A percentile compares a stretch with the other conserved stretches of the same genome.
Evolutionary conservation across 768 basidiomycete genomes (phyloP).

Genomic region (Mycena belliarum): DNA sequence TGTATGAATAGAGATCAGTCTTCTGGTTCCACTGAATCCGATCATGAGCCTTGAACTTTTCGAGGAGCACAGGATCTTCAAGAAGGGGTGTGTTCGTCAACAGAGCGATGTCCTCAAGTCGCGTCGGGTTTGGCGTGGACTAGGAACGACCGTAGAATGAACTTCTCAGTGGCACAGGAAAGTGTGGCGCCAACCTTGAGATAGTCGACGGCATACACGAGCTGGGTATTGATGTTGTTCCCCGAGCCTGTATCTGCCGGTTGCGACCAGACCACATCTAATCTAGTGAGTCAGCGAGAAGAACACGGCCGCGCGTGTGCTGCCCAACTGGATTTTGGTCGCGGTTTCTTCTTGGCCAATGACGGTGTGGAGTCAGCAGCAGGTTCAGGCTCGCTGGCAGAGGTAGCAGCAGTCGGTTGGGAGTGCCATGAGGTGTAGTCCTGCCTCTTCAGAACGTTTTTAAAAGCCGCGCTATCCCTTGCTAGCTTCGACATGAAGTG

Average conservation of each 20-base stretch:
- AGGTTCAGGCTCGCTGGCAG: slow-evolving; percentile 23
- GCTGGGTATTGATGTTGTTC: slow-evolving; percentile 81
- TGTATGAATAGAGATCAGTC: slow-evolving; percentile 85
- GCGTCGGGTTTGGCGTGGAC: slow-evolving; percentile 78
- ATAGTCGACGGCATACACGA: slow-evolving; percentile 81
- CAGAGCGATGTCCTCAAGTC: slow-evolving; percentile 85
- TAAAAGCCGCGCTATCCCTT: slow-evolving; percentile 74
- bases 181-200: slow-evolving; percentile 58
- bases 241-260: slow-evolving; percentile 85
- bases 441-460: slow-evolving; percentile 60
- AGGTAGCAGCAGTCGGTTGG: slow-evolving; percentile 42
- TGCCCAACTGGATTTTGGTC: slow-evolving; percentile 65
- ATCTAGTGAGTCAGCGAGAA: slow-evolving; percentile 16
- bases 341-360: slow-evolving; percentile 54
- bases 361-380: slow-evolving; percentile 32
- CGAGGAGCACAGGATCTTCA: slow-evolving; percentile 66
- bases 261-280: slow-evolving; percentile 83
- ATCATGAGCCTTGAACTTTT: slow-evolving; percentile 83
- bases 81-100: slow-evolving; percentile 77
- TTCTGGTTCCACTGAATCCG: slow-evolving; percentile 78
- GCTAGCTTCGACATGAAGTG: slow-evolving; percentile 62
- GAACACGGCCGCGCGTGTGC: slow-evolving; percentile 17
- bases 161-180: slow-evolving; percentile 4
- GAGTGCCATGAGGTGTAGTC: slow-evolving; percentile 80
- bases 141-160: slow-evolving; percentile 22